Evolutionary conservation across 1,284 basidiomycete species (phyloP).

Genomic region (Peniophora sp.): DNA sequence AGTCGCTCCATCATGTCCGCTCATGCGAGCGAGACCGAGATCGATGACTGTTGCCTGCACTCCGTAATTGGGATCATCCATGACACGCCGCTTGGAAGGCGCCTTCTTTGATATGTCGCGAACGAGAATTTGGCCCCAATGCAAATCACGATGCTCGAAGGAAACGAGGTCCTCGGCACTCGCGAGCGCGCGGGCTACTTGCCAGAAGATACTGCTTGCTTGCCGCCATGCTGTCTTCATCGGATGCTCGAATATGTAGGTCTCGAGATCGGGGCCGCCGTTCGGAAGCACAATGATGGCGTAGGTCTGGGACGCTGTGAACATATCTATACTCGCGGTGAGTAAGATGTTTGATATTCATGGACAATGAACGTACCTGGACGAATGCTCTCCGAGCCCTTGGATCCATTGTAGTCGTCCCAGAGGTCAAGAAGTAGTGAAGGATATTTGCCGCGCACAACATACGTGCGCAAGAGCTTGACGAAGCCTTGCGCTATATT

Average conservation of each 20-base stretch:
- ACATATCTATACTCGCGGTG: conserved; percentile 44
- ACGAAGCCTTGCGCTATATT: conserved; percentile 71
- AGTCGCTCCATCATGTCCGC: neutral
- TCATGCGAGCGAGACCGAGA: conserved; percentile 83
- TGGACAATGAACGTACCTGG: conserved; percentile 52
- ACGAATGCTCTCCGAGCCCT: conserved; percentile 78
- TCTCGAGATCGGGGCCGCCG: conserved; percentile 85
- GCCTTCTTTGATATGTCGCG: conserved; percentile 34
- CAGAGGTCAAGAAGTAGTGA: conserved; percentile 70
- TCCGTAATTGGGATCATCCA: conserved; percentile 56
- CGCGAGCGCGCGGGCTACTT: conserved; percentile 71
- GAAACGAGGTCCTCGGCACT: conserved; percentile 70
- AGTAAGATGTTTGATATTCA: neutral
- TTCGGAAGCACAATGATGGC: conserved; percentile 85
- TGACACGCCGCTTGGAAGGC: conserved; percentile 24
- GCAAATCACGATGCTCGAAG: conserved; percentile 98
- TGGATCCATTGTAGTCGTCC: conserved; percentile 71
- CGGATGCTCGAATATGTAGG: conserved; percentile 52
- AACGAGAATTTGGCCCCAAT: conserved; percentile 96
- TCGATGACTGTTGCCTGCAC: conserved; percentile 86
- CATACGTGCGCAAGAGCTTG: conserved; percentile 69
- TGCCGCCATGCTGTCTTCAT: conserved; percentile 70
- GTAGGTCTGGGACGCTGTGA: conserved; percentile 72
- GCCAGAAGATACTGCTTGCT: conserved; percentile 87
- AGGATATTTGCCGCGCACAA: conserved; percentile 85